Base-by-base conservation (phyloP, 1,284 basidiomycete species). In the Sporisorium sorghi region DNA sequence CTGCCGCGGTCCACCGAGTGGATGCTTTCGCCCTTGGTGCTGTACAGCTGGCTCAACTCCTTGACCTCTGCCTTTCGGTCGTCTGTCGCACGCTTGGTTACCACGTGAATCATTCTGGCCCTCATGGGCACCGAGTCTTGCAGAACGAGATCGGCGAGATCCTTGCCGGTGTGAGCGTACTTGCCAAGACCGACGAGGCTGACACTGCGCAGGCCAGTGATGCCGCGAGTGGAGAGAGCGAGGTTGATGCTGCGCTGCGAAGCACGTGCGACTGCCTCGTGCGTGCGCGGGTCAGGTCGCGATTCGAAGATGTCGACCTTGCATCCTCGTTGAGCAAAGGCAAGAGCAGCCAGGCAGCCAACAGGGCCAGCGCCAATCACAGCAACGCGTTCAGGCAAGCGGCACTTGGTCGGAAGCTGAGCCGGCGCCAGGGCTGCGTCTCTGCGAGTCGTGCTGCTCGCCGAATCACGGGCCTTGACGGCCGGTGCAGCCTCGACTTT, bases 61-160 rank as follows among this genome's bases (percentile, higher is more conserved):
- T 24, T 73, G 52, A 61, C 76, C 64, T 51, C 74, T 48, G 57
- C 77, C 54, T 49, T 47, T 53, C 54, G 52, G 21, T 48, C 57
- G 19, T 24, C 47, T 7, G 32, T 50, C 7, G 63, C 70, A 11
- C 32, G 44, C 19, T 48, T 39, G 14, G 54, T 56, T n/a, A 59
- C 69, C 1, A 90, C 89, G 86, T 99, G 96, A 75, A 99, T 94
- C 93, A 98, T 97, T 56, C 97, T 88, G 32, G 92, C 94, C 70
- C 89, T 90, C 94, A 99, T 97, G 70, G 95, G 94, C 85, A 98
- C 94, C 28, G 91, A 91, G 46, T 90, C 88, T 72, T 90, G 86
- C 73, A 97, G 86, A 77, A 97, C 92, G 59, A 90, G 87, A 67
- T 90, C 88, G 26, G 92, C 90, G 52, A 92, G 88, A 37, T 88